These are phyloP conservation scores for Tuber melanosporum DNA, from an alignment of 495 filamentous ascomycete species.

Conservation along the genomic window DNA sequence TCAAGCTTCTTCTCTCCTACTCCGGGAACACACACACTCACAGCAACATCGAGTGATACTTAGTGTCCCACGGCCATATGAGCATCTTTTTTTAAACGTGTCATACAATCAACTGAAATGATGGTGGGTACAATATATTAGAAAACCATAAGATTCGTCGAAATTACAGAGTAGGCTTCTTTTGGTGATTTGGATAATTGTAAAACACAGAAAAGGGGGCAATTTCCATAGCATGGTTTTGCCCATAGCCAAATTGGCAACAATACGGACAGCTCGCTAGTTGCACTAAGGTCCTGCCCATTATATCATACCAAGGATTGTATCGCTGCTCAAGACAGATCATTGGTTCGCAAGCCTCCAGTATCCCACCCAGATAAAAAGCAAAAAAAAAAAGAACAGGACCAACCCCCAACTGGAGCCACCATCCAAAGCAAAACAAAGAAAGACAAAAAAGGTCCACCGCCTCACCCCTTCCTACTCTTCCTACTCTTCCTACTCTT, in stretches of 20 bases:
- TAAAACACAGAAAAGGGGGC: background rate
- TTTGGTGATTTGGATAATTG: background rate
- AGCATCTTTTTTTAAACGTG: too few relatives aligned
- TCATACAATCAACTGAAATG: background rate
- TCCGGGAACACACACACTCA: too few relatives aligned
- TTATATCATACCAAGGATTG: background rate
- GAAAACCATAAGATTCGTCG: too few relatives aligned
- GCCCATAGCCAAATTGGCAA: background rate
- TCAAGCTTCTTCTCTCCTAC: too few relatives aligned
- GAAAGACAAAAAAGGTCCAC: background rate
- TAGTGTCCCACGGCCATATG: background rate
- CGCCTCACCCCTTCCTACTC: background rate
- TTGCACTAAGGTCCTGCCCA: background rate
- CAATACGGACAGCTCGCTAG: background rate
- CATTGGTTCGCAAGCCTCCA: background rate
- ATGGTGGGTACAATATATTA: background rate
- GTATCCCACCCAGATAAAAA: background rate
- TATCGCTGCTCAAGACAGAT: background rate
- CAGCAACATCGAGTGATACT: background rate
- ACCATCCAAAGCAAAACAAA: background rate
- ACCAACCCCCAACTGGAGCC: background rate
- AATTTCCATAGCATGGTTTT: background rate
- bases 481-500: background rate
- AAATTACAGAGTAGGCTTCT: background rate
- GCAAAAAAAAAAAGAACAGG: background rate